Conservation (phyloP, 169 alveolate genomes). For the Plasmodium yoelii region DNA sequence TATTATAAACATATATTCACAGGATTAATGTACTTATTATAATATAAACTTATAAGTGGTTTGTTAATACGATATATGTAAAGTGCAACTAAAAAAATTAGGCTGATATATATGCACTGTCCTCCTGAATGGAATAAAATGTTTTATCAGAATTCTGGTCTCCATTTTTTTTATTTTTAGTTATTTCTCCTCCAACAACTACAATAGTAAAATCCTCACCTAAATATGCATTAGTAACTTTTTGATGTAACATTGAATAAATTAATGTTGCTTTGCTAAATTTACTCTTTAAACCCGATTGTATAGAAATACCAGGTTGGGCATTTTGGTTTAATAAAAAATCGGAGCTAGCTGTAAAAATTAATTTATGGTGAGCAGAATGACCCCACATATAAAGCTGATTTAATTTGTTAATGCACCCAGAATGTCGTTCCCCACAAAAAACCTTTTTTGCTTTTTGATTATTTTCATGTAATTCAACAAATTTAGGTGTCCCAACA, state of each 20-base stretch:
- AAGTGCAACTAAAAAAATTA: too few relatives aligned
- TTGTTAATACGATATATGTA: too few relatives aligned
- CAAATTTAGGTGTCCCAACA: constrained; percentile 77
- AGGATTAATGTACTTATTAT: too few relatives aligned
- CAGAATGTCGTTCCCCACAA: constrained; percentile 89
- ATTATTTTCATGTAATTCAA: constrained; percentile 78
- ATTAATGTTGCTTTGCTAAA: constrained; percentile 81
- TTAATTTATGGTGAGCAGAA: constrained; percentile 89
- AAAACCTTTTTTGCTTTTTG: constrained; percentile 76
- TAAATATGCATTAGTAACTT: constrained; percentile 83
- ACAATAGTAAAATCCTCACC: constrained; percentile 84
- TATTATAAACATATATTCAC: too few relatives aligned
- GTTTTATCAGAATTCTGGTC: constrained; percentile 47
- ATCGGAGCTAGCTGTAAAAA: constrained; percentile 87
- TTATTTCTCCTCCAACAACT: constrained; percentile 81
- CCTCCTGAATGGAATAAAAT: constrained; percentile 55
- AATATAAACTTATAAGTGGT: too few relatives aligned
- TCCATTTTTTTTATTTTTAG: constrained; percentile 22
- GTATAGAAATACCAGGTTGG: constrained; percentile 89
- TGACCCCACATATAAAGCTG: constrained; percentile 91
- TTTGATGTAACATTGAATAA: constrained; percentile 83
- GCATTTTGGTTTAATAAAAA: constrained; percentile 80
- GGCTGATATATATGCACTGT: constrained; percentile 9
- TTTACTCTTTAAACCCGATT: constrained; percentile 84
- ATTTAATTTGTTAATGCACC: constrained; percentile 83